These are phyloP conservation scores for Microsporum canis DNA, from an alignment of 2,329 filamentous ascomycete species.

Conservation along the genomic window DNA sequence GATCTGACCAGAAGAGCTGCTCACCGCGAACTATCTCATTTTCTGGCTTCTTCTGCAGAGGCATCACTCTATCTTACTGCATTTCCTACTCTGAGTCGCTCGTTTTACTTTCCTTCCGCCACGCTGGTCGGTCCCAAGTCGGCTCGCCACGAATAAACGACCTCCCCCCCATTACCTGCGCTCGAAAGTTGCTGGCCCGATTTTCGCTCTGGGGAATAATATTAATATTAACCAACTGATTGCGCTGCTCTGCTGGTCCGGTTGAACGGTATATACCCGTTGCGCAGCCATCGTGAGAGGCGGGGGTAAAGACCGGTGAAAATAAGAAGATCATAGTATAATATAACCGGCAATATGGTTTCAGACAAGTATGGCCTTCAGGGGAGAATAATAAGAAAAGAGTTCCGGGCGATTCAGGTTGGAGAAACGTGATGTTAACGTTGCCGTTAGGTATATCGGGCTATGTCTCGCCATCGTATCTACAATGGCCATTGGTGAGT, in stretches of 20 bases:
- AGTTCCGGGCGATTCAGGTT: conserved; percentile 6
- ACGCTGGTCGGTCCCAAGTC: background rate
- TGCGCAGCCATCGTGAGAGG: background rate
- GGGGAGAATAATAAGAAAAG: background rate
- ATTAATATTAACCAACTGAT: background rate
- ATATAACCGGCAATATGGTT: conserved; percentile 25
- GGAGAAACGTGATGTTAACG: conserved; percentile 4
- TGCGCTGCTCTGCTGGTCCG: background rate
- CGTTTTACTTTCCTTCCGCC: background rate
- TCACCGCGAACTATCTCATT: background rate
- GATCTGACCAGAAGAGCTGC: background rate
- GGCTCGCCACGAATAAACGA: background rate
- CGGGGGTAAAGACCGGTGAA: background rate
- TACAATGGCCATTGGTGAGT: conserved; percentile 38
- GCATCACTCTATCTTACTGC: background rate
- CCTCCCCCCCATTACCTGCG: background rate
- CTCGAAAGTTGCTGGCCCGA: conserved; percentile 5
- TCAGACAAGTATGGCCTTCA: conserved; percentile 32
- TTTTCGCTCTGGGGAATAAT: conserved; percentile 1
- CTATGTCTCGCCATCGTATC: conserved; percentile 37
- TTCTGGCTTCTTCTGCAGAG: background rate
- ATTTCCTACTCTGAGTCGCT: background rate
- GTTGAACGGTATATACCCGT: background rate
- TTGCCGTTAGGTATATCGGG: conserved; percentile 33
- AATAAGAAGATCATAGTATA: background rate